Conservation (phyloP, 2,329 filamentous ascomycete species). For the Talaromyces verruculosus region DNA sequence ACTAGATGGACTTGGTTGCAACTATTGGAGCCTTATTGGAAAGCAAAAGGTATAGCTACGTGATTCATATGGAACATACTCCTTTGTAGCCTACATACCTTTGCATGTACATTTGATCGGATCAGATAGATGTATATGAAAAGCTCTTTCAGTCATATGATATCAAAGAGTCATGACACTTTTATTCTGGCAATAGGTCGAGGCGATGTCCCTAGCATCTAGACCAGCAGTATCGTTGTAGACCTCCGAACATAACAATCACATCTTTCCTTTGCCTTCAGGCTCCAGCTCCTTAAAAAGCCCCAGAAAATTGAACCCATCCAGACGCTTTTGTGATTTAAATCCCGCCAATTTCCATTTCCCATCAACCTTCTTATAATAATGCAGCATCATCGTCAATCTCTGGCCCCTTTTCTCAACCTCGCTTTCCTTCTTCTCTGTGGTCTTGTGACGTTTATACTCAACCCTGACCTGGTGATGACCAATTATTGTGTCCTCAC, state of each 20-base stretch:
- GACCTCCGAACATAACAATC: neutral
- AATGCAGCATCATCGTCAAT: neutral
- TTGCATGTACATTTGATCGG: neutral
- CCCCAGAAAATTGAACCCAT: neutral
- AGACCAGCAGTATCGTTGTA: neutral
- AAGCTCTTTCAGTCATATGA: neutral
- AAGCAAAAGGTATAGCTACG: neutral
- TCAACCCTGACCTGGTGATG: neutral
- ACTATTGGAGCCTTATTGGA: conserved; percentile 3
- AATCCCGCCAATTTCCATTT: neutral
- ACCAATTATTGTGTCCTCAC: neutral
- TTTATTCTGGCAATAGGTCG: neutral
- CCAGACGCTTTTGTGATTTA: neutral
- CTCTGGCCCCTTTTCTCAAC: neutral
- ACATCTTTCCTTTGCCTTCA: neutral
- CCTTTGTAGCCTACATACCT: neutral
- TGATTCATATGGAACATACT: neutral
- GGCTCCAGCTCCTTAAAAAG: neutral
- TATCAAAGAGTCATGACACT: neutral
- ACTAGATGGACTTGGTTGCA: conserved; percentile 26
- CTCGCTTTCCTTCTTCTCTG: neutral
- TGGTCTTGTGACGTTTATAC: neutral
- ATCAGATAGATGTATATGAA: neutral
- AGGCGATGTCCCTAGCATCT: neutral
- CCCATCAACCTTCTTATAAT: neutral